phyloP scores from a whole-genome alignment of 2,329 filamentous ascomycete genomes.

The Achaetomium macrosporum region DNA sequence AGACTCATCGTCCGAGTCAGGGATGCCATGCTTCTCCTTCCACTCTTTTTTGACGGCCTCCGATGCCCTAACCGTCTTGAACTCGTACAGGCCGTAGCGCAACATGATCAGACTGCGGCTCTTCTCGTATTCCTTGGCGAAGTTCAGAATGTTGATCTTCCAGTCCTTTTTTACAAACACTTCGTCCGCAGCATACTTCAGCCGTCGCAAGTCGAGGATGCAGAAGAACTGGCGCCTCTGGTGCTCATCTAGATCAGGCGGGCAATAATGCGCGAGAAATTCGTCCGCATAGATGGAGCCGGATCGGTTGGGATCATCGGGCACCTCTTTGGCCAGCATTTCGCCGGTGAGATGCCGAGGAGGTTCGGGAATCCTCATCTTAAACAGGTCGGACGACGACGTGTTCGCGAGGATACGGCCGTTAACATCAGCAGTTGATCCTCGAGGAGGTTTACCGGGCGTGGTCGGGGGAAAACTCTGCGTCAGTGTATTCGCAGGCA shows the following conservation, averaged over 20 bases:
- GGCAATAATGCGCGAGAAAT: constrained; percentile 52
- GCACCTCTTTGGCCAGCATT: constrained; percentile 47
- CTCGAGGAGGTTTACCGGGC: constrained; percentile 39
- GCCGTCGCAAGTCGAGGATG: constrained; percentile 54
- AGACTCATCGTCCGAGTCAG: constrained; percentile 43
- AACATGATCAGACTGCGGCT: constrained; percentile 56
- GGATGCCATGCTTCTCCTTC: constrained; percentile 51
- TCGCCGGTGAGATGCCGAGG: constrained; percentile 52
- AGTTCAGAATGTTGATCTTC: constrained; percentile 57
- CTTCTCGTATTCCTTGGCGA: constrained; percentile 60
- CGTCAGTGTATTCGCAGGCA: constrained; percentile 41
- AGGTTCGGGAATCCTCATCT: constrained; percentile 54
- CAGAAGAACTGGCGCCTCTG: constrained; percentile 59
- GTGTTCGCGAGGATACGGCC: constrained; percentile 46
- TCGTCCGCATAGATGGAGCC: constrained; percentile 56
- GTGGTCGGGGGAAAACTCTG: constrained; percentile 44
- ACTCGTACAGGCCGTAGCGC: constrained; percentile 57
- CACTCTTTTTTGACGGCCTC: constrained; percentile 53
- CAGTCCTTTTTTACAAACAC: constrained; percentile 57
- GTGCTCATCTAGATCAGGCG: constrained; percentile 51
- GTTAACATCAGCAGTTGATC: constrained; percentile 41
- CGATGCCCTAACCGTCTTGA: constrained; percentile 56
- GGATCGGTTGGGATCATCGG: constrained; percentile 45
- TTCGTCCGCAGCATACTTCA: constrained; percentile 57
- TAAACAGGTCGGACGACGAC: constrained; percentile 47